Evolutionary conservation across 495 filamentous ascomycete genomes (phyloP).

Genomic region (Ascodesmis nigricans): DNA sequence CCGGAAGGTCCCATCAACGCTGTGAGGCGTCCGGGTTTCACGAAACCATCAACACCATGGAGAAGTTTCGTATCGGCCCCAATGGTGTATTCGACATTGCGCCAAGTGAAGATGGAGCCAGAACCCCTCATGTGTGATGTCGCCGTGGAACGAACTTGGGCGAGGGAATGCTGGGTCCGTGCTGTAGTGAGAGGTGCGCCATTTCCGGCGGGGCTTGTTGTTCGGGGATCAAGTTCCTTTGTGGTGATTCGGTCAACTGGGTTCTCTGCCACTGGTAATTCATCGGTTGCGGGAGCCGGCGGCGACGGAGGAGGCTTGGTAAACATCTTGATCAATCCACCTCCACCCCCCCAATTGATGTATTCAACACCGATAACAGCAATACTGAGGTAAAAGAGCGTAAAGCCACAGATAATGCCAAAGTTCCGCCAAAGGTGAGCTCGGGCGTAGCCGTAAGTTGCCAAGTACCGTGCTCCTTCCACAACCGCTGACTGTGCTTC

Average conservation of each 20-base stretch:
- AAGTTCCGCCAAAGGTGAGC: slow-evolving; percentile 61
- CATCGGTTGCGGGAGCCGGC: slow-evolving; percentile 6
- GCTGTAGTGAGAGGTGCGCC: slow-evolving; percentile 1
- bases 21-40: slow-evolving; percentile 59
- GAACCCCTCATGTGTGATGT: too few relatives aligned
- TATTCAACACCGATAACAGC: slow-evolving; percentile 45
- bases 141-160: too few relatives aligned
- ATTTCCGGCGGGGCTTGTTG: neutral
- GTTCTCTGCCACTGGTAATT: neutral
- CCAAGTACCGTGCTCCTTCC: slow-evolving; percentile 37
- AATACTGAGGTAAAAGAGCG: slow-evolving; percentile 43
- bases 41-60: slow-evolving; percentile 50
- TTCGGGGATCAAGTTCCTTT: slow-evolving; percentile 1
- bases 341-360: slow-evolving; percentile 48
- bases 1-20: slow-evolving; percentile 50
- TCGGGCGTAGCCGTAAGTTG: slow-evolving; percentile 35
- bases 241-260: neutral
- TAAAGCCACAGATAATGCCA: slow-evolving; percentile 49
- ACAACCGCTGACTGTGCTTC: slow-evolving; percentile 27
- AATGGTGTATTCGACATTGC: slow-evolving; percentile 34
- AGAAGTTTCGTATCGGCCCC: slow-evolving; percentile 39
- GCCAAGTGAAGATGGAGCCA: slow-evolving; percentile 42
- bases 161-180: slow-evolving; percentile 7
- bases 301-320: slow-evolving; percentile 9
- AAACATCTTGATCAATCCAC: slow-evolving; percentile 26